These are phyloP conservation scores for Zygotorulaspora sp. DNA, from an alignment of 805 yeast species.

Conservation along the genomic window DNA sequence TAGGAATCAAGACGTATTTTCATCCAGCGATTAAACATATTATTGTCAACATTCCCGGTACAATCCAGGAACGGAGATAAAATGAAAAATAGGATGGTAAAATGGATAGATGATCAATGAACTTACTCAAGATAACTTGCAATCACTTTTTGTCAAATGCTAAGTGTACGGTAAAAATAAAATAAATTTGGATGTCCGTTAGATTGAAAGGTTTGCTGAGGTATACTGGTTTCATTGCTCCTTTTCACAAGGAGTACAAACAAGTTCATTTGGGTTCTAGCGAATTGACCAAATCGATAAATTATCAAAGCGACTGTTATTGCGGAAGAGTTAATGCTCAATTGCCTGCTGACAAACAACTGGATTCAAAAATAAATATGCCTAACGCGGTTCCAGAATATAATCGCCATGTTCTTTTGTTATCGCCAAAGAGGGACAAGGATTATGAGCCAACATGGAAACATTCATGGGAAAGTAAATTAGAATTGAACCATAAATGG, in stretches of 20 bases:
- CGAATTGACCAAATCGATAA: neutral
- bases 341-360: slow-evolving; percentile 11
- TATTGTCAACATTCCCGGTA: too few species aligned
- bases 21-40: too few species aligned
- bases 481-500: slow-evolving; percentile 22
- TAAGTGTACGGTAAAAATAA: too few species aligned
- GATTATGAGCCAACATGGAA: slow-evolving; percentile 16
- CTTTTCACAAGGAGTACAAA: slow-evolving; percentile 13
- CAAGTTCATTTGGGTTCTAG: slow-evolving; percentile 8
- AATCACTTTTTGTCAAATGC: too few species aligned
- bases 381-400: slow-evolving; percentile 22
- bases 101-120: too few species aligned
- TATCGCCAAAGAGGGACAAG: slow-evolving; percentile 18
- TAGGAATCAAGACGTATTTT: too few species aligned
- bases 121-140: too few species aligned
- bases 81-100: too few species aligned
- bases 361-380: slow-evolving; percentile 14
- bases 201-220: neutral
- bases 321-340: slow-evolving; percentile 13
- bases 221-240: slow-evolving; percentile 3
- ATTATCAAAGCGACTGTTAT: slow-evolving; percentile 18
- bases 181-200: neutral
- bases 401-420: slow-evolving; percentile 24
- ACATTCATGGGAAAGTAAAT: slow-evolving; percentile 23
- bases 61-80: too few species aligned